These are phyloP conservation scores for Nigrospora sphaerica DNA, from an alignment of 2,329 filamentous ascomycete genomes.

Conservation along the genomic window DNA sequence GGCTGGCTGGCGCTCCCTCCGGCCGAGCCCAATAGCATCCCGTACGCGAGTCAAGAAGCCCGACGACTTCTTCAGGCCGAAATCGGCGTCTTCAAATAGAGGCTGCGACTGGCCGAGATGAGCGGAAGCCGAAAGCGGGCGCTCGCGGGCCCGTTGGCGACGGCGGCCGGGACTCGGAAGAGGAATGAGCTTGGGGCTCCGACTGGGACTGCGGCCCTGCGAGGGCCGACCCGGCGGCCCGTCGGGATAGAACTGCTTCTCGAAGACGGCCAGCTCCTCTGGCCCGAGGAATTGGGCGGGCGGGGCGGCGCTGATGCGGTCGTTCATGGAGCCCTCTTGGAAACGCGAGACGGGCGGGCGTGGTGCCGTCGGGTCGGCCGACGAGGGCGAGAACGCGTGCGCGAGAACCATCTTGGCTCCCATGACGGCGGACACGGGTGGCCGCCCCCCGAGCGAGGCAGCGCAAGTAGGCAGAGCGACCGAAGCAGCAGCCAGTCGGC, in stretches of 20 bases:
- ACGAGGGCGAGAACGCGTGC: constrained; percentile 29
- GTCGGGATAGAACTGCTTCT: constrained; percentile 18
- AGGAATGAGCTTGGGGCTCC: neutral
- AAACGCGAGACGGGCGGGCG: constrained; percentile 35
- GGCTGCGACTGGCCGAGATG: constrained; percentile 3
- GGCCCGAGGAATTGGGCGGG: constrained; percentile 57
- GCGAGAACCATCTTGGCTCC: constrained; percentile 15
- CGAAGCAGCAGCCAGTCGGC: too few species aligned
- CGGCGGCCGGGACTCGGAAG: constrained; percentile 3
- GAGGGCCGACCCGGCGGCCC: neutral
- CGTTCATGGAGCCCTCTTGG: constrained; percentile 81
- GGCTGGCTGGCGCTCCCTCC: constrained; percentile 1
- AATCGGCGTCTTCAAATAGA: too few species aligned
- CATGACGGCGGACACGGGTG: constrained; percentile 17
- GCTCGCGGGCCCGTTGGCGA: neutral
- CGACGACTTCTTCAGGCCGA: constrained; percentile 18
- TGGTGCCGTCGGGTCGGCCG: constrained; percentile 9
- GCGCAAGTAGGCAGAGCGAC: too few species aligned
- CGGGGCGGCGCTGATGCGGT: constrained; percentile 65
- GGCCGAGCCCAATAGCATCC: constrained; percentile 15
- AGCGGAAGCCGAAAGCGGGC: constrained; percentile 13
- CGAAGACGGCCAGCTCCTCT: constrained; percentile 18
- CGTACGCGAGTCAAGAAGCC: constrained; percentile 22
- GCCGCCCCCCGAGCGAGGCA: constrained; percentile 7
- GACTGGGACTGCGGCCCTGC: too few species aligned